phyloP scores from a whole-genome alignment of 345 rosid species.

The Noccaea bulbosa region DNA sequence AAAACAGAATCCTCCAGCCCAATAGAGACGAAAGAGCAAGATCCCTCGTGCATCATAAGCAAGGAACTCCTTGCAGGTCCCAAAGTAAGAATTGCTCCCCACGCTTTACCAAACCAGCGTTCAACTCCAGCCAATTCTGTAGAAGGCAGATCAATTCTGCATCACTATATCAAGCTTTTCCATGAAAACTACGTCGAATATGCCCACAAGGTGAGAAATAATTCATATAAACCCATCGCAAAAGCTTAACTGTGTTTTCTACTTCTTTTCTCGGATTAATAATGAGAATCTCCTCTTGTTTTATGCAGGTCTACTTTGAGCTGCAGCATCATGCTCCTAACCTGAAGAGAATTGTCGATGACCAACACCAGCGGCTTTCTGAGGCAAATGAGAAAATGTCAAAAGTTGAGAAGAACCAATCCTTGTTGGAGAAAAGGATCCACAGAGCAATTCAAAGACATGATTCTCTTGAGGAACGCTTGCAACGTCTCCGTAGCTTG shows the following conservation, averaged over 20 bases:
- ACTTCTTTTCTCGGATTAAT: neutral
- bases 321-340: constrained; percentile 89
- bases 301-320: constrained; percentile 75
- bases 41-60: constrained; percentile 67
- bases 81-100: constrained; percentile 72
- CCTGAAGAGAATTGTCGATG: constrained; percentile 74
- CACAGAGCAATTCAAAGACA: constrained; percentile 52
- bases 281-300: neutral
- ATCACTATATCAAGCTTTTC: constrained; percentile 89
- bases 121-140: constrained; percentile 84
- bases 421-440: constrained; percentile 61
- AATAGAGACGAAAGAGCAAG: constrained; percentile 53
- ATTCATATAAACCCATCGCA: neutral
- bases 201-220: constrained; percentile 84
- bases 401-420: constrained; percentile 71
- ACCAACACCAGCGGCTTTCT: constrained; percentile 63
- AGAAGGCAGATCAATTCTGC: constrained; percentile 84
- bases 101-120: constrained; percentile 68
- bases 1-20: constrained; percentile 40
- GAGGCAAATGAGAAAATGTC: constrained; percentile 67
- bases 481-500: constrained; percentile 67
- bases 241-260: constrained; percentile 15
- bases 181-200: constrained; percentile 93
- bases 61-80: constrained; percentile 94
- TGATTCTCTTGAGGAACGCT: constrained; percentile 60